phyloP scores from a whole-genome alignment of 768 basidiomycete species.

The Hypsizygus marmoreus region DNA sequence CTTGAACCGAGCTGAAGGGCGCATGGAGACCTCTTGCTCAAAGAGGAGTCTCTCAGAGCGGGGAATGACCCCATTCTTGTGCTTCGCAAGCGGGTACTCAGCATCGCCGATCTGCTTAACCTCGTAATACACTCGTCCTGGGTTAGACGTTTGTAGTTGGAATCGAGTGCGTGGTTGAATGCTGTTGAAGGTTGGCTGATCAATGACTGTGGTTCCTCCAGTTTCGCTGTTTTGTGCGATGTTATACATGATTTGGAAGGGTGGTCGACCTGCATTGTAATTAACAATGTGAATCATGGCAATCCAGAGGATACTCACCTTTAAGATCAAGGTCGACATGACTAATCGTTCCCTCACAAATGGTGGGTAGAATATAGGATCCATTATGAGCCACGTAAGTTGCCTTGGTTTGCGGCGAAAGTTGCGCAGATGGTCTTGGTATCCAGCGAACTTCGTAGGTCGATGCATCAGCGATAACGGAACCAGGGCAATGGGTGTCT shows the following conservation, averaged over 20 bases:
- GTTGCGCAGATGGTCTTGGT: constrained; percentile 70
- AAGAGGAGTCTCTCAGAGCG: constrained; percentile 71
- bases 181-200: constrained; percentile 81
- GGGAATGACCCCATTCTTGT: constrained; percentile 62
- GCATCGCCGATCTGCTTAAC: constrained; percentile 87
- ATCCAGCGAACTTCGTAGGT: constrained; percentile 79
- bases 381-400: constrained; percentile 65
- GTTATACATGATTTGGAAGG: constrained; percentile 92
- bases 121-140: constrained; percentile 87
- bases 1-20: constrained; percentile 82
- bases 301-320: constrained; percentile 42
- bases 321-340: constrained; percentile 84
- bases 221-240: constrained; percentile 69
- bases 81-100: constrained; percentile 77
- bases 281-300: background rate
- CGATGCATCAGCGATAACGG: constrained; percentile 57
- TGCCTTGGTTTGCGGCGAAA: constrained; percentile 60
- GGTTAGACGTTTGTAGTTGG: constrained; percentile 74
- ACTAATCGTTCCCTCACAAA: constrained; percentile 82
- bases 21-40: constrained; percentile 81
- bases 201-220: constrained; percentile 70
- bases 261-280: constrained; percentile 69
- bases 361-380: constrained; percentile 71
- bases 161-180: constrained; percentile 80
- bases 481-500: constrained; percentile 86